Percentiles rank a stretch among this genome's conserved stretches.
These are phyloP conservation scores for Globisporangium nagaii DNA, from an alignment of 352 stramenopile genomes.

Conservation along the genomic window DNA sequence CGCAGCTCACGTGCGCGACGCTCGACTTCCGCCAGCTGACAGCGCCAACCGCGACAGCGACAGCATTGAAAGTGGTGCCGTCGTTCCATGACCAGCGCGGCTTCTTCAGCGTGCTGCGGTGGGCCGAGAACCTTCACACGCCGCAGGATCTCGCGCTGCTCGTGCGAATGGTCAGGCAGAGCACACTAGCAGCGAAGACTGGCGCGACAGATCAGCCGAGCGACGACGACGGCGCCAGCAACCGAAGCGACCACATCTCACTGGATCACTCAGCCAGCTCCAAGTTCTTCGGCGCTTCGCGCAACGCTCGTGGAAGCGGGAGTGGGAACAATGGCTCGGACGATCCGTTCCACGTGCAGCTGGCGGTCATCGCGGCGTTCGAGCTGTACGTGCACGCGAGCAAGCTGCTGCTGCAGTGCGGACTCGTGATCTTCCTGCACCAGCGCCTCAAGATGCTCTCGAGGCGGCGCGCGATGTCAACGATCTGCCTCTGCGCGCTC, in stretches of 20 bases:
- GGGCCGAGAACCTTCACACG: slow-evolving; percentile 44
- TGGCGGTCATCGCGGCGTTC: slow-evolving; percentile 15
- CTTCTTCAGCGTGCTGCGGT: slow-evolving; percentile 47
- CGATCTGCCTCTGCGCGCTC: slow-evolving; percentile 42
- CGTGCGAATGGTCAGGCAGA: slow-evolving; percentile 3
- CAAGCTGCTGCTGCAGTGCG: slow-evolving; percentile 44
- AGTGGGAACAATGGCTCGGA: background rate
- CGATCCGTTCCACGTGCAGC: slow-evolving; percentile 1
- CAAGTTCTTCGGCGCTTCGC: no score
- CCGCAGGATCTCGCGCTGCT: slow-evolving; percentile 33
- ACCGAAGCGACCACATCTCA: background rate
- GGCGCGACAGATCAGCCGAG: background rate
- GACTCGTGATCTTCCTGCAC: slow-evolving; percentile 45
- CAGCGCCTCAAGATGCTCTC: slow-evolving; percentile 22
- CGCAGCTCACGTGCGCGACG: slow-evolving; percentile 18
- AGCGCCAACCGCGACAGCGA: slow-evolving; percentile 8
- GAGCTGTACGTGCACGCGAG: slow-evolving; percentile 27
- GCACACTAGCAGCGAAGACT: background rate
- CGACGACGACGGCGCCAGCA: background rate
- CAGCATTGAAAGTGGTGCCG: background rate
- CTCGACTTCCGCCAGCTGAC: slow-evolving; percentile 39
- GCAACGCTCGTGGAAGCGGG: background rate
- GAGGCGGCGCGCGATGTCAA: slow-evolving; percentile 23
- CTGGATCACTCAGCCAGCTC: background rate
- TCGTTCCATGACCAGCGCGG: slow-evolving; percentile 31